Evolutionary conservation across 208 protist species (phyloP).

Genomic region (Endotrypanum monterogeii): DNA sequence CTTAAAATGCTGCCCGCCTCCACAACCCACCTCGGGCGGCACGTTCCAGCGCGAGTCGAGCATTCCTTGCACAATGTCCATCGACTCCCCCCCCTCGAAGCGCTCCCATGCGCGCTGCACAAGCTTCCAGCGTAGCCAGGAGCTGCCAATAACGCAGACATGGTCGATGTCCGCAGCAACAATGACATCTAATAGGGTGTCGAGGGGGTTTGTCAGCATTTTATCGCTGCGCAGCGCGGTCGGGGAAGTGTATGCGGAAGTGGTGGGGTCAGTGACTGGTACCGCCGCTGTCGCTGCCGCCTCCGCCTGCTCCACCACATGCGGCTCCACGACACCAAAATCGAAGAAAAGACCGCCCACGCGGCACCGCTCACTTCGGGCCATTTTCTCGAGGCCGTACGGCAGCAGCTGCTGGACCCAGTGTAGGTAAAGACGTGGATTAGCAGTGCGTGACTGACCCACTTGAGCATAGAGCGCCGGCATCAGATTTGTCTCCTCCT

Average conservation of each 20-base stretch:
- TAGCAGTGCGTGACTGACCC: conserved; percentile 31
- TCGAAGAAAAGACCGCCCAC: conserved; percentile 77
- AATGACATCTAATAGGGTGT: conserved; percentile 60
- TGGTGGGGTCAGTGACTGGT: background rate
- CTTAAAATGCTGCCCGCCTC: conserved; percentile 33
- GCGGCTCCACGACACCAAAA: conserved; percentile 49
- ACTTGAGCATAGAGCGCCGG: conserved; percentile 47
- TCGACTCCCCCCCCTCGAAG: conserved; percentile 14
- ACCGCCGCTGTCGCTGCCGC: conserved; percentile 11
- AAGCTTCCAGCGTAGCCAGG: conserved; percentile 70
- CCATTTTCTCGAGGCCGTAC: conserved; percentile 44
- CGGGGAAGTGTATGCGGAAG: background rate
- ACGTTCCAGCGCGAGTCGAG: conserved; percentile 20
- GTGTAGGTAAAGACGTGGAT: conserved; percentile 46
- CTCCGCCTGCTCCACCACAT: conserved; percentile 38
- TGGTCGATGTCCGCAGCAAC: conserved; percentile 58
- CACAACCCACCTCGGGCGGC: conserved; percentile 31
- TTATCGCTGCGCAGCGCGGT: background rate
- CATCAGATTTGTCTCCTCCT: conserved; percentile 59
- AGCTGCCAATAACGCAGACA: conserved; percentile 65
- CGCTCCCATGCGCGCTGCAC: conserved; percentile 53
- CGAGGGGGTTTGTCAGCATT: conserved; percentile 42
- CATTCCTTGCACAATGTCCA: conserved; percentile 17
- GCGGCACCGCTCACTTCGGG: conserved; percentile 57
- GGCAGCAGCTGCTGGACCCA: conserved; percentile 38